Percentiles rank a stretch among this genome's conserved stretches.
Evolutionary conservation across 306 rosid species (phyloP).

Genomic region (Fragaria vesca): DNA sequence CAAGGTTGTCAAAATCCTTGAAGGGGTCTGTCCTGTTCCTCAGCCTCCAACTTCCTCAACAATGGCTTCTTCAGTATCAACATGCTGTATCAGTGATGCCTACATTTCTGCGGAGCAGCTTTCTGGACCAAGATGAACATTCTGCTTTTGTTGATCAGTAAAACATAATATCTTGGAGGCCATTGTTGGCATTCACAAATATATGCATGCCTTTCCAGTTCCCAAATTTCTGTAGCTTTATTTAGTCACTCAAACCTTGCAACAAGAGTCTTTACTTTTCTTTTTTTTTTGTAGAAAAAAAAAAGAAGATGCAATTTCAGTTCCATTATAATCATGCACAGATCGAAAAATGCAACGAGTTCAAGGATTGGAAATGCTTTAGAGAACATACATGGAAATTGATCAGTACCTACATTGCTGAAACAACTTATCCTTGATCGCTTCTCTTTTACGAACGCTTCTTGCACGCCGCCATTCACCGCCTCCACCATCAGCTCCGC

Average conservation of each 20-base stretch:
- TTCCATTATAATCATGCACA: too few relatives aligned
- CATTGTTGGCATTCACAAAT: neutral
- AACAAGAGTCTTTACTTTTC: too few relatives aligned
- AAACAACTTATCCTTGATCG: too few relatives aligned
- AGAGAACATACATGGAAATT: too few relatives aligned
- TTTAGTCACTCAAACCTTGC: too few relatives aligned
- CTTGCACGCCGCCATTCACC: constrained; percentile 79
- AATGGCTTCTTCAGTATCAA: constrained; percentile 61
- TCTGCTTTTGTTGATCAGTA: neutral
- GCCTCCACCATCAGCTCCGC: constrained; percentile 79
- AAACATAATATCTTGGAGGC: neutral
- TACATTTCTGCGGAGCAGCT: constrained; percentile 65
- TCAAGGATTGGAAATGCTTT: too few relatives aligned
- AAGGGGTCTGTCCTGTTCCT: constrained; percentile 65
- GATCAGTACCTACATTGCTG: too few relatives aligned
- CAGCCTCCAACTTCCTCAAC: constrained; percentile 56
- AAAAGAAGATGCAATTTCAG: too few relatives aligned
- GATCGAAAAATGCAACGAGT: too few relatives aligned
- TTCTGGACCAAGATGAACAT: constrained; percentile 74
- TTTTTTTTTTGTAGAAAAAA: too few relatives aligned
- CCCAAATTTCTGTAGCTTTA: too few relatives aligned
- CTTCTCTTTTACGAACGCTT: constrained; percentile 41
- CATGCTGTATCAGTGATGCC: constrained; percentile 61
- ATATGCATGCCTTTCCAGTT: neutral
- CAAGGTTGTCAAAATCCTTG: constrained; percentile 86